A percentile compares a stretch with the other conserved stretches of the same genome.
These are phyloP conservation scores for Leishmania arabica DNA, from an alignment of 208 protist genomes.

Conservation along the genomic window DNA sequence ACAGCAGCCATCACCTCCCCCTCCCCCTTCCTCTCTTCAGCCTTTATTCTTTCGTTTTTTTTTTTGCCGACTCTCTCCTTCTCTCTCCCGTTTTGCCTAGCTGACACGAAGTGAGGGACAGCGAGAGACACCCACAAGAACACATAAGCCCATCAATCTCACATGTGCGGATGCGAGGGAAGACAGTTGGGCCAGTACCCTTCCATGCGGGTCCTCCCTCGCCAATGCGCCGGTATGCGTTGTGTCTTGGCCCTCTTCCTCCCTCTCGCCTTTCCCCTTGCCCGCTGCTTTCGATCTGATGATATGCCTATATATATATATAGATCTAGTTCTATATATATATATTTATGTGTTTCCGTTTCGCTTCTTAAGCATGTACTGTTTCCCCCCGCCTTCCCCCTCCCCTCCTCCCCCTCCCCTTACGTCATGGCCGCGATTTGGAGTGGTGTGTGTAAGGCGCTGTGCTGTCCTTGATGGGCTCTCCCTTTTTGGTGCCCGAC, in stretches of 20 bases:
- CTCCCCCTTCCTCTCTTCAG: neutral
- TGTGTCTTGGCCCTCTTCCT: neutral
- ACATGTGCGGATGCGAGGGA: neutral
- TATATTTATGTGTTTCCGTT: neutral
- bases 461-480: neutral
- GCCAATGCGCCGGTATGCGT: neutral
- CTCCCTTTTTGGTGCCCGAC: neutral
- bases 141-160: neutral
- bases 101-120: neutral
- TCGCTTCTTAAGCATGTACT: neutral
- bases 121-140: neutral
- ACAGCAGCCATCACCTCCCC: neutral
- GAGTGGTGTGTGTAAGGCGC: neutral
- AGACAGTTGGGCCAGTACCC: neutral
- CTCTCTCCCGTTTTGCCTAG: neutral
- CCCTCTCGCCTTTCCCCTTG: neutral
- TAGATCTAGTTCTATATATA: neutral
- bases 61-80: neutral
- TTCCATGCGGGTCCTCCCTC: neutral
- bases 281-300: neutral
- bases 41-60: no score
- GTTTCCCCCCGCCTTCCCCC: neutral
- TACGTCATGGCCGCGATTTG: neutral
- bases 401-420: no score
- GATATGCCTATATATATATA: neutral